A percentile compares a stretch with the other conserved stretches of the same genome.
Conservation (phyloP, 192 early-diverging fungal genomes). For the Gaertneriomyces sp. region DNA sequence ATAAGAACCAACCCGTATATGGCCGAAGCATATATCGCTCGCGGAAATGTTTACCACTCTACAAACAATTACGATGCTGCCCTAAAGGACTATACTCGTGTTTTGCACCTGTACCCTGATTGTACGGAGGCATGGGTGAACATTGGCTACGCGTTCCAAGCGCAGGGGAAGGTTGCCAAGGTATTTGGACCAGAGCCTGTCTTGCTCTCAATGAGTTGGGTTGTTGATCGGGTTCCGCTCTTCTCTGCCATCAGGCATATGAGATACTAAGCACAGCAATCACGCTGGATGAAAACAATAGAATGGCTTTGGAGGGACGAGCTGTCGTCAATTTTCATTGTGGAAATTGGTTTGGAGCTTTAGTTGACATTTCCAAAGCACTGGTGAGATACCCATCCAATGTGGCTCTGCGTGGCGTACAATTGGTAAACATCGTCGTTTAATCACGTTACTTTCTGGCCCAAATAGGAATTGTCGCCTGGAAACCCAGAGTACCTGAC, state of each 20-base stretch:
- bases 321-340: slow-evolving; percentile 40
- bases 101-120: slow-evolving; percentile 50
- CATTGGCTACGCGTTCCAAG: slow-evolving; percentile 53
- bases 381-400: slow-evolving; percentile 26
- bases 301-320: slow-evolving; percentile 52
- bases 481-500: slow-evolving; percentile 48
- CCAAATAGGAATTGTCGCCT: slow-evolving; percentile 37
- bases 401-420: not conserved
- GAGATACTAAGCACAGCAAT: slow-evolving; percentile 44
- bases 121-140: slow-evolving; percentile 50
- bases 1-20: slow-evolving; percentile 43
- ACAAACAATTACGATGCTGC: slow-evolving; percentile 18
- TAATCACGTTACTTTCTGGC: not conserved
- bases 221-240: no score
- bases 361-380: slow-evolving; percentile 51
- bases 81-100: slow-evolving; percentile 50
- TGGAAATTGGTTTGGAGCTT: slow-evolving; percentile 49
- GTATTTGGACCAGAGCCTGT: no score
- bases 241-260: slow-evolving; percentile 35
- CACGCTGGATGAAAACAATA: slow-evolving; percentile 41
- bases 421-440: no score
- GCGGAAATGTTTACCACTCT: slow-evolving; percentile 49
- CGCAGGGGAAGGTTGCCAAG: slow-evolving; percentile 19
- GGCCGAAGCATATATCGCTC: slow-evolving; percentile 48
- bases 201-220: no score